These are phyloP conservation scores for Yamadazyma olivae DNA, from an alignment of 805 yeast species.

Conservation along the genomic window DNA sequence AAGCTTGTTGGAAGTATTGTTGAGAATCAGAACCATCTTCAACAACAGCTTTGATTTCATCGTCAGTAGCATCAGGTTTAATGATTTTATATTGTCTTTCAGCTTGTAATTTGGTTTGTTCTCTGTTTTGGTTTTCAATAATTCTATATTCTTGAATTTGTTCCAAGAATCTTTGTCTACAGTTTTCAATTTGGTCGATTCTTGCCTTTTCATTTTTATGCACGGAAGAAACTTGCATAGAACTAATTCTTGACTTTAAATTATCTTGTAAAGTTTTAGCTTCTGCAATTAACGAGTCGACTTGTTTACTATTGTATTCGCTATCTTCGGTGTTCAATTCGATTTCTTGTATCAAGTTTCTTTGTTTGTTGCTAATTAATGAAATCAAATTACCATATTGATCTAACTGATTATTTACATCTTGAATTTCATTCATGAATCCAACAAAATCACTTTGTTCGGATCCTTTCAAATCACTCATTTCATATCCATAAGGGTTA, in stretches of 20 bases:
- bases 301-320: conserved; percentile 64
- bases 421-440: conserved; percentile 44
- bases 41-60: conserved; percentile 80
- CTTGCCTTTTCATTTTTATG: conserved; percentile 65
- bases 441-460: conserved; percentile 41
- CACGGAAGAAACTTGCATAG: conserved; percentile 66
- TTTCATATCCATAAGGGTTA: conserved; percentile 34
- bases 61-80: conserved; percentile 79
- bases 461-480: conserved; percentile 22
- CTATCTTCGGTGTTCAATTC: conserved; percentile 41
- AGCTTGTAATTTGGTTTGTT: conserved; percentile 81
- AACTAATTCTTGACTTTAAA: conserved; percentile 73
- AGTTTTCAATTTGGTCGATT: conserved; percentile 85
- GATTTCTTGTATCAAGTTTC: conserved; percentile 39
- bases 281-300: conserved; percentile 74
- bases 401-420: conserved; percentile 41
- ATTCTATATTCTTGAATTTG: conserved; percentile 84
- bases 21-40: conserved; percentile 74
- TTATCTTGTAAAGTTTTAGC: conserved; percentile 73
- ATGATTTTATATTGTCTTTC: conserved; percentile 90
- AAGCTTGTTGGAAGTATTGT: conserved; percentile 93
- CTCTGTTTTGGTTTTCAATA: conserved; percentile 83
- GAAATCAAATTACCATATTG: conserved; percentile 37
- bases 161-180: conserved; percentile 79
- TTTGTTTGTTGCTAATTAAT: conserved; percentile 38